Evolutionary conservation across 1,139 yeast species (phyloP).

Genomic region (Kodamaea arcana): DNA sequence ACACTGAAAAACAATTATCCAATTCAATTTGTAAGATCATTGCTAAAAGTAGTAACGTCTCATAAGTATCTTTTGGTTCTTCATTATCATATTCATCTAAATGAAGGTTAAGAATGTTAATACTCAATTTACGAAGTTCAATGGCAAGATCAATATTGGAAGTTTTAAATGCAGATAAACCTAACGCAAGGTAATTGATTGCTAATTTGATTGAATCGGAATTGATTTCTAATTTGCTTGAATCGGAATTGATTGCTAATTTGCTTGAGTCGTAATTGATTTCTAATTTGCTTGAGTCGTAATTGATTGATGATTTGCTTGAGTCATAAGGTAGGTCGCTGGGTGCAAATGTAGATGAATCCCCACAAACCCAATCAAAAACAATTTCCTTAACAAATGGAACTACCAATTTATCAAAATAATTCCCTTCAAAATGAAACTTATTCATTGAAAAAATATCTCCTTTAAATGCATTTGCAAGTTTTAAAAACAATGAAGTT

Average conservation of each 20-base stretch:
- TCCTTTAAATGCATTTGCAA: conserved; percentile 17
- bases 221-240: conserved; percentile 20
- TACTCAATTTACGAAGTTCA: conserved; percentile 35
- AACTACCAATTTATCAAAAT: conserved; percentile 28
- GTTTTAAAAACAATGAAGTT: conserved; percentile 1
- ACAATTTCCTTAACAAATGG: conserved; percentile 30
- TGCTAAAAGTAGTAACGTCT: conserved; percentile 21
- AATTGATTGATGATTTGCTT: neutral
- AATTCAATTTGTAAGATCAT: conserved; percentile 36
- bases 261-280: conserved; percentile 17
- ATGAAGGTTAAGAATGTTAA: conserved; percentile 36
- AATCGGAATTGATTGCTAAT: conserved; percentile 11
- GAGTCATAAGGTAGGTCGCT: no score
- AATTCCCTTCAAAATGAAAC: conserved; percentile 18
- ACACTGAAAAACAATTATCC: conserved; percentile 37
- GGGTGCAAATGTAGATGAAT: conserved; percentile 4
- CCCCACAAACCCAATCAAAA: conserved; percentile 28
- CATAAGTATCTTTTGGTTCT: conserved; percentile 22
- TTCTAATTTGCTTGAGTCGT: conserved; percentile 21
- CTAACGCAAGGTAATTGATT: conserved; percentile 23
- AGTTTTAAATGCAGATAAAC: conserved; percentile 27
- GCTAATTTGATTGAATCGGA: conserved; percentile 21
- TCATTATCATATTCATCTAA: conserved; percentile 38
- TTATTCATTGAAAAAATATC: conserved; percentile 24
- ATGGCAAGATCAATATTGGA: conserved; percentile 25